Conservation (phyloP, 2,329 filamentous ascomycete species). For the Neofusicoccum ribis region DNA sequence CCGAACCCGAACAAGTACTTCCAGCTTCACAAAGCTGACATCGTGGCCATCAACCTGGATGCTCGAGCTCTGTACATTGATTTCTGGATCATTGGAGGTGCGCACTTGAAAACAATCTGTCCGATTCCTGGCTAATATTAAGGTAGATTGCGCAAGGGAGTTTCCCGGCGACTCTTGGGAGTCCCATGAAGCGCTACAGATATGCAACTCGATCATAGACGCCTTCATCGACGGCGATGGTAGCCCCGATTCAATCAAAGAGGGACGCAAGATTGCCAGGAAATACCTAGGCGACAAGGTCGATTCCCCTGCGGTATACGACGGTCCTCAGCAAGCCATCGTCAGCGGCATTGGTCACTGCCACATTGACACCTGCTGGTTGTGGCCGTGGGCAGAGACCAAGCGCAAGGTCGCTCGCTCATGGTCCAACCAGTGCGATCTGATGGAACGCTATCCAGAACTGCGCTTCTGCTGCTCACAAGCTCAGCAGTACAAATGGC, state of each 20-base stretch:
- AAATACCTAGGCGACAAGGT: constrained; percentile 80
- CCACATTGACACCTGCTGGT: constrained; percentile 97
- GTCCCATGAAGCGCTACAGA: constrained; percentile 78
- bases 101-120: constrained; percentile 18
- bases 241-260: constrained; percentile 70
- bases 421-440: constrained; percentile 94
- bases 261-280: constrained; percentile 78
- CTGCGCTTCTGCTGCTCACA: constrained; percentile 90
- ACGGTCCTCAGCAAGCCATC: constrained; percentile 69
- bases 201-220: constrained; percentile 87
- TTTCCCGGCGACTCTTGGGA: constrained; percentile 88
- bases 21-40: constrained; percentile 73
- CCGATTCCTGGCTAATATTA: not conserved
- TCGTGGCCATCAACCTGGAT: constrained; percentile 84
- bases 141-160: constrained; percentile 62
- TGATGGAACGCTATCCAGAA: constrained; percentile 94
- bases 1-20: constrained; percentile 84
- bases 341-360: constrained; percentile 93
- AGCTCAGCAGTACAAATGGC: constrained; percentile 97
- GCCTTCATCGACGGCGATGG: constrained; percentile 78
- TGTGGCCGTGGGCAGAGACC: constrained; percentile 98
- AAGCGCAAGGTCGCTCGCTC: constrained; percentile 94
- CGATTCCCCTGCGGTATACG: constrained; percentile 82
- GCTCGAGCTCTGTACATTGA: constrained; percentile 84
- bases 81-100: constrained; percentile 82